phyloP scores from a whole-genome alignment of 1,139 yeast genomes.

The Saccharomyces hybrid region DNA sequence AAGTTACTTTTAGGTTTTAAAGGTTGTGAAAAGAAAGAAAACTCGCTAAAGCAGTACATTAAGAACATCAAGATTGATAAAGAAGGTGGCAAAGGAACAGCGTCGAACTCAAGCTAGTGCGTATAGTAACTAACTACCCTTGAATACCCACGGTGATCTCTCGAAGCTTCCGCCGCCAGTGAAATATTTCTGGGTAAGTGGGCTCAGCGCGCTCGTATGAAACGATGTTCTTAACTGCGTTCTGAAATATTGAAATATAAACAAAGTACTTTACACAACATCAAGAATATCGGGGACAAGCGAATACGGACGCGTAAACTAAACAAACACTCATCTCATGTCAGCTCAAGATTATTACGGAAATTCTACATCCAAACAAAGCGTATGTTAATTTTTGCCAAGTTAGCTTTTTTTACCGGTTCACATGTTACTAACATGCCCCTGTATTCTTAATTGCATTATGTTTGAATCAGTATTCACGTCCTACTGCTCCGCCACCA shows the following conservation, averaged over 20 bases:
- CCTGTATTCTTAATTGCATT: background rate
- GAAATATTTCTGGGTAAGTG: background rate
- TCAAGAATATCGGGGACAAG: background rate
- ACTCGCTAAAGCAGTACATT: background rate
- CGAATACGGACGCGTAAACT: background rate
- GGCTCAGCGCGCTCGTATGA: background rate
- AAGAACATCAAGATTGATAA: background rate
- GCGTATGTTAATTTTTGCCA: conserved; percentile 10
- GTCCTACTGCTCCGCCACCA: conserved; percentile 21
- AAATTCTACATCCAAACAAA: conserved; percentile 7
- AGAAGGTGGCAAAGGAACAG: background rate
- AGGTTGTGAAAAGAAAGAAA: background rate
- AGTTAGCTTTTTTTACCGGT: background rate
- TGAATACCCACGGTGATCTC: background rate
- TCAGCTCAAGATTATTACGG: conserved; percentile 17
- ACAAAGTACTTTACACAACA: background rate
- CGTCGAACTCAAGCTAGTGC: background rate
- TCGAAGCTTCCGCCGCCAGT: background rate
- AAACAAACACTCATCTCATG: conserved; percentile 6
- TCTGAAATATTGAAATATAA: background rate
- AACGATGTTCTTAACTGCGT: background rate
- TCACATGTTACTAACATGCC: background rate
- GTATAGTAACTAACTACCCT: background rate
- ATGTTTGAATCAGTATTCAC: conserved; percentile 8
- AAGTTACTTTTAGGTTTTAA: background rate